Conservation (phyloP, 257 asterid genomes). For the Solanum microdontum region DNA sequence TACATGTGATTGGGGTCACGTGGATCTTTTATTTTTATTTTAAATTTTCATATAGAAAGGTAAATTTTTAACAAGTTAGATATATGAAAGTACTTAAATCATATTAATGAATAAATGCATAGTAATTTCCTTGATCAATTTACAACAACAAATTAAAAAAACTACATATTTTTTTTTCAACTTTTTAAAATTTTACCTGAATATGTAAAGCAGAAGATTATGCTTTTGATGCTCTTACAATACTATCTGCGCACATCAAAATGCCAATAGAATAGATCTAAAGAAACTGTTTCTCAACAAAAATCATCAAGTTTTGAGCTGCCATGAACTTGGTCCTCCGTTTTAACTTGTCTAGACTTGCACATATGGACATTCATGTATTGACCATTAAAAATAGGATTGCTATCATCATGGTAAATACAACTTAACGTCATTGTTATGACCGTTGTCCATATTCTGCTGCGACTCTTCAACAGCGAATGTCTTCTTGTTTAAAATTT, state of each 20-base stretch:
- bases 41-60: too few relatives aligned
- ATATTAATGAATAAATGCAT: neutral
- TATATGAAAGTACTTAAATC: too few relatives aligned
- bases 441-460: neutral
- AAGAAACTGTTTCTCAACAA: neutral
- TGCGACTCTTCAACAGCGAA: neutral
- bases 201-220: neutral
- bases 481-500: constrained; percentile 10
- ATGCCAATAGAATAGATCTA: neutral
- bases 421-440: neutral
- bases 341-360: neutral
- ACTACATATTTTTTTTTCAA: too few relatives aligned
- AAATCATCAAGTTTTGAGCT: neutral
- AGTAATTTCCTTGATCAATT: neutral
- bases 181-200: too few relatives aligned
- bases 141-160: neutral
- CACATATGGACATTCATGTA: neutral
- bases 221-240: neutral
- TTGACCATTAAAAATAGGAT: too few relatives aligned
- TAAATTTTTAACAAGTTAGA: too few relatives aligned
- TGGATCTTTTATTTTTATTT: neutral
- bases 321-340: neutral
- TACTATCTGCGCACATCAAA: neutral
- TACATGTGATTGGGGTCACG: neutral
- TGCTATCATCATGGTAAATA: neutral